A percentile compares a stretch with the other conserved stretches of the same genome.
Evolutionary conservation across 176 grass and related monocot genomes (phyloP).

Genomic region (Avena atlantica): DNA sequence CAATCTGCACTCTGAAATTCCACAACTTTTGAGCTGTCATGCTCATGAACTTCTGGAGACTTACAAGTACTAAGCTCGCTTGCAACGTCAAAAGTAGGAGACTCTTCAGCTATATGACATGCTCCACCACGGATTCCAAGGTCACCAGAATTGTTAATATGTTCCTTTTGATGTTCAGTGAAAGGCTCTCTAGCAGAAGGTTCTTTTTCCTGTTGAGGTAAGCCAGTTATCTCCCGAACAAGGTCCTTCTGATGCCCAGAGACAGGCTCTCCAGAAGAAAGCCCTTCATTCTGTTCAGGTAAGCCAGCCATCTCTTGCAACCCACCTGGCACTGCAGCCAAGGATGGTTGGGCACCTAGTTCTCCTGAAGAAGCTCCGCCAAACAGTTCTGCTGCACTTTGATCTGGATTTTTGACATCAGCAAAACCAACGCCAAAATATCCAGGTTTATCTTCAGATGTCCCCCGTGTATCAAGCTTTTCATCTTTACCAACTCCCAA

Average conservation of each 20-base stretch:
- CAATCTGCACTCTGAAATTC: slow-evolving; percentile 36
- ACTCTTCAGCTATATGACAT: slow-evolving; percentile 33
- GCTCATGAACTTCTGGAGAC: slow-evolving; percentile 36
- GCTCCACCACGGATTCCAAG: slow-evolving; percentile 45
- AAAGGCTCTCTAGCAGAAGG: slow-evolving; percentile 11
- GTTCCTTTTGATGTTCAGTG: slow-evolving; percentile 29
- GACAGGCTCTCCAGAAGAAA: slow-evolving; percentile 29
- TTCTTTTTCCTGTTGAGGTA: slow-evolving; percentile 40
- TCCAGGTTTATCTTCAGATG: slow-evolving; percentile 55
- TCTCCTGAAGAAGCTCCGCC: slow-evolving; percentile 36
- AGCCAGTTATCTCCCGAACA: slow-evolving; percentile 6
- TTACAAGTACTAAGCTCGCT: slow-evolving; percentile 36
- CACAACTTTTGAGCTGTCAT: slow-evolving; percentile 33
- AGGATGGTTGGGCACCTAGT: slow-evolving; percentile 38
- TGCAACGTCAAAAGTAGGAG: slow-evolving; percentile 33
- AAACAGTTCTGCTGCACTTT: slow-evolving; percentile 47
- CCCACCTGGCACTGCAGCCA: slow-evolving; percentile 38
- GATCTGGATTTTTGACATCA: slow-evolving; percentile 61
- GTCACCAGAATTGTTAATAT: slow-evolving; percentile 35
- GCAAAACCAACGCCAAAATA: slow-evolving; percentile 49
- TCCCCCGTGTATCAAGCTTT: slow-evolving; percentile 65
- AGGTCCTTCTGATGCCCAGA: slow-evolving; percentile 32
- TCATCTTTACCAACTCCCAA: slow-evolving; percentile 54
- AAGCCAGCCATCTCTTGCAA: slow-evolving; percentile 34
- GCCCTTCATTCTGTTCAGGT: slow-evolving; percentile 41